Evolutionary conservation across 495 filamentous ascomycete species (phyloP).

Genomic region (Parathielavia hyrcaniae): DNA sequence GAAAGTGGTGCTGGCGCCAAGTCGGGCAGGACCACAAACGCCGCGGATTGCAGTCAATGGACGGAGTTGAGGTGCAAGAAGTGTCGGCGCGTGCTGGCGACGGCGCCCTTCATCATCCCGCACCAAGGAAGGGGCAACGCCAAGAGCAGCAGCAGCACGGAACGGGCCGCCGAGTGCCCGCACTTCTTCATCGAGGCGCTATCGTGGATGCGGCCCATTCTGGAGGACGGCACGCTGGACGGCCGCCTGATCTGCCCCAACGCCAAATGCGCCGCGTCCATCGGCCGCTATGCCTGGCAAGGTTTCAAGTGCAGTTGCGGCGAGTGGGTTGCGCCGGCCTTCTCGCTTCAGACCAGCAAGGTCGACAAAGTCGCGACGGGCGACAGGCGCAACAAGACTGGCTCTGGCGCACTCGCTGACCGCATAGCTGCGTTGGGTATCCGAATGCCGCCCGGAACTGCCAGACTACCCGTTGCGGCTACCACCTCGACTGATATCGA

Average conservation of each 20-base stretch:
- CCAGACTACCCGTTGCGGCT: not conserved
- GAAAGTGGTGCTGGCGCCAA: conserved; percentile 6
- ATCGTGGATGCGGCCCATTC: conserved; percentile 82
- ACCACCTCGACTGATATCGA: not conserved
- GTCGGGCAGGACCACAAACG: not conserved
- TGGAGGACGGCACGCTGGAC: conserved; percentile 69
- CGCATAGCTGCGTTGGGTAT: conserved; percentile 30
- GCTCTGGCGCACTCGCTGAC: conserved; percentile 14
- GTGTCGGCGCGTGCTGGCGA: conserved; percentile 50
- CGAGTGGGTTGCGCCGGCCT: conserved; percentile 85
- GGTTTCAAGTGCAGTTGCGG: conserved; percentile 89
- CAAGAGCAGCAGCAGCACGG: not conserved
- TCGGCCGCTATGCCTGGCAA: conserved; percentile 93
- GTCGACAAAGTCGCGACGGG: conserved; percentile 60
- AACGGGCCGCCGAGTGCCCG: conserved; percentile 49
- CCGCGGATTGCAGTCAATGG: conserved; percentile 9
- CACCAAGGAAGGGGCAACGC: conserved; percentile 30
- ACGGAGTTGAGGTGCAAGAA: conserved; percentile 58
- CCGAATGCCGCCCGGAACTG: conserved; percentile 31
- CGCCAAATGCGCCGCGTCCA: conserved; percentile 63
- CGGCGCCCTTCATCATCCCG: conserved; percentile 36
- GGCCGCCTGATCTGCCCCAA: conserved; percentile 81
- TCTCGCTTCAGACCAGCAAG: conserved; percentile 71
- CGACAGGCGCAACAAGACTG: not conserved
- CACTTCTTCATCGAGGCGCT: conserved; percentile 88